Evolutionary conservation across 1,284 basidiomycete species (phyloP).

Genomic region (Microbotryum silenes-acaulis): DNA sequence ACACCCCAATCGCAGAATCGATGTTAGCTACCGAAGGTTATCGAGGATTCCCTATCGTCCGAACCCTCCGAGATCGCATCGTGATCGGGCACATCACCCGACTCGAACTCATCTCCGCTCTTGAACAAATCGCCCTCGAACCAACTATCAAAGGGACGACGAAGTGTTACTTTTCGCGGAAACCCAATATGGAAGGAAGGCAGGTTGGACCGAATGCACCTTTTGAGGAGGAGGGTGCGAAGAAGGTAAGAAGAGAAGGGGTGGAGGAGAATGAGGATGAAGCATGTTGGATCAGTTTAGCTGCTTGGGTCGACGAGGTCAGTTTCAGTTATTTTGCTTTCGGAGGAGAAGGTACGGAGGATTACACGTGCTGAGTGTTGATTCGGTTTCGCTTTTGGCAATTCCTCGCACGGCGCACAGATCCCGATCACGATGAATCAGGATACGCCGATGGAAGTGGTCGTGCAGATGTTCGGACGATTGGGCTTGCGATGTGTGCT

Average conservation of each 20-base stretch:
- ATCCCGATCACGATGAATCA: constrained; percentile 29
- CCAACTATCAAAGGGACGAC: too few species aligned
- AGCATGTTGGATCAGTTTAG: constrained; percentile 20
- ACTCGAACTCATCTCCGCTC: constrained; percentile 55
- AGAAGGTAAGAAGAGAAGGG: neutral
- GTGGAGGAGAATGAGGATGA: neutral
- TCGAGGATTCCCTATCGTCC: constrained; percentile 77
- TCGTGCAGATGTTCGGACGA: constrained; percentile 35
- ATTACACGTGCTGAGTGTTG: neutral
- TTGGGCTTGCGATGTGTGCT: constrained; percentile 29
- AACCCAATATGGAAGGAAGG: too few species aligned
- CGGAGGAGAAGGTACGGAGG: too few species aligned
- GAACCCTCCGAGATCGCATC: constrained; percentile 46
- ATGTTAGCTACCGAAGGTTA: constrained; percentile 47
- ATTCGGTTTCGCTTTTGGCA: too few species aligned
- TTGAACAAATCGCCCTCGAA: too few species aligned
- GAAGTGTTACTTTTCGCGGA: too few species aligned
- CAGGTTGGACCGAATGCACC: neutral
- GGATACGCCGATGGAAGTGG: constrained; percentile 34
- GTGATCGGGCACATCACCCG: constrained; percentile 85
- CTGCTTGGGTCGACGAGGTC: constrained; percentile 33
- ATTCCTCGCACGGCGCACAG: constrained; percentile 3
- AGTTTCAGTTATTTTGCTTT: neutral
- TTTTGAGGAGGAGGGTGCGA: neutral
- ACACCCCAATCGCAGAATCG: constrained; percentile 3